A percentile compares a stretch with the other conserved stretches of the same genome.
Conservation (phyloP, 164 flowering plant species). For the Tetrastigma voinierianum region DNA sequence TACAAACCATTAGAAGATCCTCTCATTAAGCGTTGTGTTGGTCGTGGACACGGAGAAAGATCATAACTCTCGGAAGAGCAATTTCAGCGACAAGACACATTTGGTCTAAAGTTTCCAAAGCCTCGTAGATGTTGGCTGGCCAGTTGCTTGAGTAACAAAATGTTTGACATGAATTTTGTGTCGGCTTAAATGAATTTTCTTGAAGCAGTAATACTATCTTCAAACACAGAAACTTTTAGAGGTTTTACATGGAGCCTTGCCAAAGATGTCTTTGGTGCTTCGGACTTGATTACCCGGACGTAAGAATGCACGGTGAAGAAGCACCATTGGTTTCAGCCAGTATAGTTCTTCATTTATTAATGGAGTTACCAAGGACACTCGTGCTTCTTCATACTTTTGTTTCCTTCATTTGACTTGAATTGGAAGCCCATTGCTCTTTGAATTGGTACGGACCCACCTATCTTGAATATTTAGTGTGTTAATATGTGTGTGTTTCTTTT, state of each 20-base stretch:
- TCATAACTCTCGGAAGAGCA: slow-evolving; percentile 25
- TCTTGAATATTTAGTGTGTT: too few relatives aligned
- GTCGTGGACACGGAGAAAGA: slow-evolving; percentile 51
- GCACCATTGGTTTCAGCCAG: slow-evolving; percentile 95
- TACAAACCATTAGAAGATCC: slow-evolving; percentile 84
- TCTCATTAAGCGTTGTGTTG: slow-evolving; percentile 61
- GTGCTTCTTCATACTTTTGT: not conserved
- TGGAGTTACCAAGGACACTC: not conserved
- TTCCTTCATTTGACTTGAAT: not conserved
- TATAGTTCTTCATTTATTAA: too few relatives aligned
- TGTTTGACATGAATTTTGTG: slow-evolving; percentile 1
- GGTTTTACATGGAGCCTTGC: slow-evolving; percentile 72
- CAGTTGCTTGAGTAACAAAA: slow-evolving; percentile 79
- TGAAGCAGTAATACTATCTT: slow-evolving; percentile 8
- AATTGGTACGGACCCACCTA: too few relatives aligned
- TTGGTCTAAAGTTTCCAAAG: slow-evolving; percentile 76
- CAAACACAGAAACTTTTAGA: slow-evolving; percentile 74
- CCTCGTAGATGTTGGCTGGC: slow-evolving; percentile 90
- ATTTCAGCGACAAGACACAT: slow-evolving; percentile 43
- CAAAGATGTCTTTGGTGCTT: slow-evolving; percentile 95
- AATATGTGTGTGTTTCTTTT: too few relatives aligned
- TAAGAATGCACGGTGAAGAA: slow-evolving; percentile 80
- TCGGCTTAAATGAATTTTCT: not conserved
- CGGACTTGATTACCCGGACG: slow-evolving; percentile 97
- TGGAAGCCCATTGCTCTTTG: too few relatives aligned